phyloP scores from a whole-genome alignment of 2,329 filamentous ascomycete genomes.

The Epichloe bromicola region DNA sequence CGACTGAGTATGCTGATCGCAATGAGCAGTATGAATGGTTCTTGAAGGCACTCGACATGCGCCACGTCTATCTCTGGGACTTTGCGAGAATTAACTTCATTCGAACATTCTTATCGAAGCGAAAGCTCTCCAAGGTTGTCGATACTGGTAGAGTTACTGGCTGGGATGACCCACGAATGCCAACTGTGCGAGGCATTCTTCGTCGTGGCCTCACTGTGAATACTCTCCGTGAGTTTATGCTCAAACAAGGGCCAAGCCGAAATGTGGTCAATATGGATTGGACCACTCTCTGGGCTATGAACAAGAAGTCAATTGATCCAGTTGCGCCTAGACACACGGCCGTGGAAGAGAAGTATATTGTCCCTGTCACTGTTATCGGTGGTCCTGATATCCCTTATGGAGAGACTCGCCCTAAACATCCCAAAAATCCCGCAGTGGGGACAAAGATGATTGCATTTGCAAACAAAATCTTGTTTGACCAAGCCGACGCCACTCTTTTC shows the following conservation, averaged over 20 bases:
- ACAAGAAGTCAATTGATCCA: conserved; percentile 66
- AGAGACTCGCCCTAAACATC: neutral
- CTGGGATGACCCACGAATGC: conserved; percentile 73
- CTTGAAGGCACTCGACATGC: conserved; percentile 57
- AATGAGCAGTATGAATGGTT: conserved; percentile 84
- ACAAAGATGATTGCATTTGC: conserved; percentile 1
- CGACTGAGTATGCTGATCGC: conserved; percentile 77
- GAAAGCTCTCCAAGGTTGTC: conserved; percentile 72
- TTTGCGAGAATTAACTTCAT: conserved; percentile 78
- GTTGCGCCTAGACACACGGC: conserved; percentile 57
- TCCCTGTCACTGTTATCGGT: neutral
- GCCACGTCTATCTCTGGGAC: conserved; percentile 72
- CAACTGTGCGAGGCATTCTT: conserved; percentile 59
- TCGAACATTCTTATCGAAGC: conserved; percentile 69
- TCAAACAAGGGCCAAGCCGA: conserved; percentile 64
- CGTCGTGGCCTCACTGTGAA: conserved; percentile 61
- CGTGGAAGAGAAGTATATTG: conserved; percentile 23
- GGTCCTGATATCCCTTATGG: neutral
- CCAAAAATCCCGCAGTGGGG: neutral
- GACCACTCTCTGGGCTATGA: conserved; percentile 51
- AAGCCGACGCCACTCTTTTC: neutral
- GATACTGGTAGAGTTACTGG: conserved; percentile 63
- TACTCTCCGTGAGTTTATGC: conserved; percentile 63
- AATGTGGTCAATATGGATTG: conserved; percentile 68
- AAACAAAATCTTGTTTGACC: neutral